These are phyloP conservation scores for Epichloe aotearoae DNA, from an alignment of 2,329 filamentous ascomycete species.

Conservation along the genomic window DNA sequence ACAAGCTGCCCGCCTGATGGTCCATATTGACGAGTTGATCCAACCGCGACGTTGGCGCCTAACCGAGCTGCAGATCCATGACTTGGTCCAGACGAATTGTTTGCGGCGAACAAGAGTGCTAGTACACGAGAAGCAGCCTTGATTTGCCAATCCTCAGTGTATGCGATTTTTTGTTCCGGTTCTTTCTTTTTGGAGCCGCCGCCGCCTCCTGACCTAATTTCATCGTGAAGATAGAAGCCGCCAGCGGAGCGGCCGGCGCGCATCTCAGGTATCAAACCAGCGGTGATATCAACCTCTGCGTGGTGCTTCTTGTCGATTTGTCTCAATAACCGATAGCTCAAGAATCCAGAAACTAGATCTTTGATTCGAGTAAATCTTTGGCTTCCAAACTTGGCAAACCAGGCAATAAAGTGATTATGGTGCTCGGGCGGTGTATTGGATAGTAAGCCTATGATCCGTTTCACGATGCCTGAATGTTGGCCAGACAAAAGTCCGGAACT, in stretches of 20 bases:
- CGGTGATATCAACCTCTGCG: constrained; percentile 45
- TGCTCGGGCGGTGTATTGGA: constrained; percentile 64
- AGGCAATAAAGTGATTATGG: constrained; percentile 63
- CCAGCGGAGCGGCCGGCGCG: constrained; percentile 43
- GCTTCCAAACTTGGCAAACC: constrained; percentile 61
- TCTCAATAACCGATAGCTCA: constrained; percentile 66
- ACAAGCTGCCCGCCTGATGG: constrained; percentile 49
- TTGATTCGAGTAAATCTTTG: constrained; percentile 58
- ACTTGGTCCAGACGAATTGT: constrained; percentile 39
- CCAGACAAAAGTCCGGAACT: constrained; percentile 37
- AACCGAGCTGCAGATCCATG: constrained; percentile 15
- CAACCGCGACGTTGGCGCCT: constrained; percentile 8
- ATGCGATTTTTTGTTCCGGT: constrained; percentile 44
- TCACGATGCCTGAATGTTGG: constrained; percentile 72
- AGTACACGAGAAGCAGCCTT: constrained; percentile 69
- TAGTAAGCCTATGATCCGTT: constrained; percentile 68
- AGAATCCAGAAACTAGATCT: constrained; percentile 63
- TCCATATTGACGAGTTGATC: constrained; percentile 12
- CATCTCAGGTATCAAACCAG: constrained; percentile 60
- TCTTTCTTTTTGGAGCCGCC: constrained; percentile 38
- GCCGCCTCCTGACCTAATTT: constrained; percentile 43
- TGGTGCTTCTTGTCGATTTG: constrained; percentile 54
- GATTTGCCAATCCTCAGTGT: constrained; percentile 82
- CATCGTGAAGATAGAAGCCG: constrained; percentile 60
- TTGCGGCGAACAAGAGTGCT: constrained; percentile 70